Percentiles rank a stretch among this genome's conserved stretches.
Conservation (phyloP, 805 yeast species). For the Yamadazyma akitaensis region DNA sequence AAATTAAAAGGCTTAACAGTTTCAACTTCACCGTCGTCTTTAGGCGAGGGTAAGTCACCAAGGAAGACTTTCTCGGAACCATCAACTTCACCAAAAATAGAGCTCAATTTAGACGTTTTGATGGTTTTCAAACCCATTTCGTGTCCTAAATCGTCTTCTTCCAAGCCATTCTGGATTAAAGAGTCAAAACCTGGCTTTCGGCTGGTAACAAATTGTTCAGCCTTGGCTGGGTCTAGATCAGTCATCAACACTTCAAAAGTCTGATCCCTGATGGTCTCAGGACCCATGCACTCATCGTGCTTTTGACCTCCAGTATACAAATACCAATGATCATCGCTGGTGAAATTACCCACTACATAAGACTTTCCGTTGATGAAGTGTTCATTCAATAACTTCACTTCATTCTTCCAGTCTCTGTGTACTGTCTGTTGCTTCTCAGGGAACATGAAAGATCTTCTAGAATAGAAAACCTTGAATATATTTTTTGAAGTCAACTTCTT, state of each 20-base stretch:
- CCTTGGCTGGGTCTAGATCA: constrained; percentile 56
- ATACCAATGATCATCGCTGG: constrained; percentile 87
- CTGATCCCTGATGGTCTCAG: constrained; percentile 44
- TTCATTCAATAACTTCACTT: constrained; percentile 64
- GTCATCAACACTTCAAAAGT: constrained; percentile 93
- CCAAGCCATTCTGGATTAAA: constrained; percentile 38
- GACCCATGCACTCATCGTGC: constrained; percentile 2
- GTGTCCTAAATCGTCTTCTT: constrained; percentile 75
- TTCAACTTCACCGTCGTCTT: constrained; percentile 20
- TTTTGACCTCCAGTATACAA: constrained; percentile 61
- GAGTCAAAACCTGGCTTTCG: constrained; percentile 45
- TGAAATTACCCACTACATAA: constrained; percentile 73
- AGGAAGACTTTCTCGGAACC: constrained; percentile 14
- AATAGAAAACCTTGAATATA: constrained; percentile 75
- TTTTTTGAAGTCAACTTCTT: constrained; percentile 12
- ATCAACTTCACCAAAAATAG: constrained; percentile 38
- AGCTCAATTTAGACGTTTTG: constrained; percentile 56
- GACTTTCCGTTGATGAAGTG: constrained; percentile 60
- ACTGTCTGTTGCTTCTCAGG: constrained; percentile 80
- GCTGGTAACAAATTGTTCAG: constrained; percentile 56
- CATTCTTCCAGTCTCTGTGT: constrained; percentile 83
- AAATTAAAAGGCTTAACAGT: constrained; percentile 28
- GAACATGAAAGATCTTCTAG: constrained; percentile 89
- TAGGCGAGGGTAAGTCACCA: constrained; percentile 32
- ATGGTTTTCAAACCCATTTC: constrained; percentile 70